Evolutionary conservation across 257 asterid genomes (phyloP).

Genomic region (Nicotiana paniculata): DNA sequence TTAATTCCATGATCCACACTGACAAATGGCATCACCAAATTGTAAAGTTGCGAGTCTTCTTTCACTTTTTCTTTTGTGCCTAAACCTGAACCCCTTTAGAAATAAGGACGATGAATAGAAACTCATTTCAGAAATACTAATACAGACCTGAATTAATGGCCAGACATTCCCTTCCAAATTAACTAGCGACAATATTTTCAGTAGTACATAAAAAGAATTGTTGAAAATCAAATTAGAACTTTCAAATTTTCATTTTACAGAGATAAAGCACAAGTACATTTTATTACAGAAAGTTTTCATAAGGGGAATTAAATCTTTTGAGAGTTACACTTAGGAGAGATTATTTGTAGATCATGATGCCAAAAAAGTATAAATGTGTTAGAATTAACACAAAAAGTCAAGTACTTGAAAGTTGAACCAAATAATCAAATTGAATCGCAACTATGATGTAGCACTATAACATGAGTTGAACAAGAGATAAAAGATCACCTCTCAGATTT

Average conservation of each 20-base stretch:
- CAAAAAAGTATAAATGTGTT: not conserved
- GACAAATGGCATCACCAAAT: not conserved
- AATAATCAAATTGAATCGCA: not conserved
- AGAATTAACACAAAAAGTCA: not conserved
- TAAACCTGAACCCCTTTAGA: not conserved
- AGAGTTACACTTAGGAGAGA: not conserved
- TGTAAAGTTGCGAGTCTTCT: not conserved
- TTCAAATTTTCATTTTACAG: not conserved
- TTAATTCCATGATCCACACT: not conserved
- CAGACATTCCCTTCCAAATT: not conserved
- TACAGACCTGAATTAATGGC: not conserved
- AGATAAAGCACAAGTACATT: not conserved
- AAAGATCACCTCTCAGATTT: conserved; percentile 67
- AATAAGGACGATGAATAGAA: not conserved
- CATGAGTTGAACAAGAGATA: not conserved
- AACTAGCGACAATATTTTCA: not conserved
- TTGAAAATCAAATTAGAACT: not conserved
- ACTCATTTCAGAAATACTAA: not conserved
- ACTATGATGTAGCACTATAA: not conserved
- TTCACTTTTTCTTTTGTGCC: not conserved
- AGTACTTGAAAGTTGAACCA: not conserved
- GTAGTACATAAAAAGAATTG: not conserved
- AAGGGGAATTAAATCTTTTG: not conserved
- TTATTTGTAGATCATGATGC: not conserved
- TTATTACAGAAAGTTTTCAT: not conserved